phyloP scores from a whole-genome alignment of 345 rosid genomes.

The Toxicodendron radicans region DNA sequence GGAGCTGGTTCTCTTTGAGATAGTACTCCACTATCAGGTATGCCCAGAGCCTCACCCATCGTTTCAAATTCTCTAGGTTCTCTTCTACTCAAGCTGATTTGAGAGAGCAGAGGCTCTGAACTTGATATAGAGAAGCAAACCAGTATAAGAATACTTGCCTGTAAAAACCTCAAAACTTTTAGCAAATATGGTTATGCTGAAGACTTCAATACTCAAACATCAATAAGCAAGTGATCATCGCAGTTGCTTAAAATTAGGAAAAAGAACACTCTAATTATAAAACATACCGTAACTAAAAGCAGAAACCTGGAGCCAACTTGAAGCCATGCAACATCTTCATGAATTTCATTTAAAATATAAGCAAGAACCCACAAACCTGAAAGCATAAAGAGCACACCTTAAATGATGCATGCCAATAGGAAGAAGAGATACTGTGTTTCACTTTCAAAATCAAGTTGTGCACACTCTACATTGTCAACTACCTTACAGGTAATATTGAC shows the following conservation, averaged over 20 bases:
- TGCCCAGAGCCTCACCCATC: slow-evolving; percentile 88
- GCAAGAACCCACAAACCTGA: slow-evolving; percentile 72
- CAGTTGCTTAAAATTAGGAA: not conserved
- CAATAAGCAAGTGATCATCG: slow-evolving; percentile 9
- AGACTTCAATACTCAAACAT: not conserved
- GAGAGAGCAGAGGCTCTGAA: slow-evolving; percentile 80
- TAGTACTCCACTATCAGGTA: slow-evolving; percentile 79
- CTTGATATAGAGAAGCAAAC: slow-evolving; percentile 83
- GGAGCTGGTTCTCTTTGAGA: slow-evolving; percentile 48
- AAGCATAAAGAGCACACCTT: slow-evolving; percentile 21
- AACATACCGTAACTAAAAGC: slow-evolving; percentile 65
- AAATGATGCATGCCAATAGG: slow-evolving; percentile 14
- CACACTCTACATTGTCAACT: not conserved
- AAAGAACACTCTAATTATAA: slow-evolving; percentile 16
- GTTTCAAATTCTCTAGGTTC: slow-evolving; percentile 59
- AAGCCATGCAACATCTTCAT: slow-evolving; percentile 59
- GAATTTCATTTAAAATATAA: slow-evolving; percentile 66
- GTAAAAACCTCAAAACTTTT: slow-evolving; percentile 30
- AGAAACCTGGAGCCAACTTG: slow-evolving; percentile 80
- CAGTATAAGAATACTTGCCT: slow-evolving; percentile 72
- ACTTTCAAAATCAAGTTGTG: not conserved
- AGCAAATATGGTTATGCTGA: slow-evolving; percentile 30
- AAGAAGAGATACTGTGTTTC: not conserved
- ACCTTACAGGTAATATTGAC: not conserved
- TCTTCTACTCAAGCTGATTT: slow-evolving; percentile 77